Evolutionary conservation across 768 basidiomycete genomes (phyloP), one percentile per base, ranked within the genome.

Genomic region (Nidularia sp.): DNA sequence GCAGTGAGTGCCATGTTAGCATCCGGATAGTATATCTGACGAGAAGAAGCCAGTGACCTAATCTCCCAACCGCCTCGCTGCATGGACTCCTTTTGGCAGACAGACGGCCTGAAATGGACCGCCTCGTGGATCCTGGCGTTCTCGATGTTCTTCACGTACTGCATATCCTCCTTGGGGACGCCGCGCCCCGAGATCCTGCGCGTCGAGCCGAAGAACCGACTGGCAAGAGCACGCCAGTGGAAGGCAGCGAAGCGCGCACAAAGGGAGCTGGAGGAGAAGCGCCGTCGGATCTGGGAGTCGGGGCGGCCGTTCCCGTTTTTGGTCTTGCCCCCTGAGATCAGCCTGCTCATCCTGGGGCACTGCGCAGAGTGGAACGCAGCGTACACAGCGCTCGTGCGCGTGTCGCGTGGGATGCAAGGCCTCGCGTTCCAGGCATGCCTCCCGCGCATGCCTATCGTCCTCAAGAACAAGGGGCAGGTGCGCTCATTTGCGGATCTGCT

Each of bases 381-480:
- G 9, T 71, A 70, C 32, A 55, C 57, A 15, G 56, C 66, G n/a
- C 70, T 74, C 39, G 56, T 66, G 29, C 63, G 55, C 34, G 70
- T 69, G n/a, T 72, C 71, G 22, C 60, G 59, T 10, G 42, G 56
- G 45, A 61, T 67, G 48, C 68, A 67, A 31, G 45, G 54, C n/a
- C 55, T 66, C 48, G 62, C 71, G 6, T 61, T 67, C 32, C 55
- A 60, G n/a, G 67, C 67, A 2, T 71, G 70, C 50, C 50, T 74
- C 2, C 68, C 72, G 25, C 59, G 52, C 47, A 66, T 70, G 58
- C 65, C 68, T 31, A 57, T 74, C 46, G 59, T 62, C 34, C 56
- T 74, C 8, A 65, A 64, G 52, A 64, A 61, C 13, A 60, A 62
- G 22, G 62, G 63, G 50, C 68, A 70, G 50, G 53, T 74, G 34